Base-by-base conservation (phyloP, 2,329 filamentous ascomycete species). In the Neonectria coccinea region DNA sequence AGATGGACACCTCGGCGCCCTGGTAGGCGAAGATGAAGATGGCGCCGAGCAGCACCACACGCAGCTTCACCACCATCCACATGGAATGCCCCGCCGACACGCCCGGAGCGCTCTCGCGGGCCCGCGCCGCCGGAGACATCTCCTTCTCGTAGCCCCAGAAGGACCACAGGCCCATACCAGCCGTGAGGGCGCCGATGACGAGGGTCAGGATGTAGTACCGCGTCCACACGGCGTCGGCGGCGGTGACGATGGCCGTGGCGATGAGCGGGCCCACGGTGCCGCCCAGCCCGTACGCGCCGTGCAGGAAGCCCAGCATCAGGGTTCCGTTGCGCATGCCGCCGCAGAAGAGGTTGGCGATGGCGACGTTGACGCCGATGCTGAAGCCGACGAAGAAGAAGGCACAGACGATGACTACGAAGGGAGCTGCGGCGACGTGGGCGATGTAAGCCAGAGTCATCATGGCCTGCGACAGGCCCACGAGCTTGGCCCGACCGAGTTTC, bases 11-110 rank as follows among this genome's bases (percentile, higher is more conserved):
- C 78, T 97, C 93, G 39, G 91, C 91, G 36, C 92, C 93, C 78
- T 96, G 92, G 77, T 97, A 97, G 27, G 89, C 88, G 76, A 97
- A 96, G 77, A 96, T 92, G 81, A 96, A 96, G 10, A 93, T 77
- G 0, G 92, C 90, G 3, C 92, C 92, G 0, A 96, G 83, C 1
- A 96, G 78, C 0, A 94, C 92, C 5, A 89, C 84, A 33, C 86
- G 76, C 80, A 83, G 73, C 78, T 81, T 79, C 75, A 86, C 76
- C 65, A 82, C 80, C 73, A 85, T 67, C 52, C 85, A 72, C 82
- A 87, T 83, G 55, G 79, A 80, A 10, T 78, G 70, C 25, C 83
- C 67, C 45, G 78, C 73, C 9, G 73, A 71, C 41, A 71, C 71
- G 41, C 69, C 62, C 5, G 55, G 53, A 48, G 59, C 65, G 3